phyloP scores from a whole-genome alignment of 495 filamentous ascomycete species.

The Gamarada debralockiae region DNA sequence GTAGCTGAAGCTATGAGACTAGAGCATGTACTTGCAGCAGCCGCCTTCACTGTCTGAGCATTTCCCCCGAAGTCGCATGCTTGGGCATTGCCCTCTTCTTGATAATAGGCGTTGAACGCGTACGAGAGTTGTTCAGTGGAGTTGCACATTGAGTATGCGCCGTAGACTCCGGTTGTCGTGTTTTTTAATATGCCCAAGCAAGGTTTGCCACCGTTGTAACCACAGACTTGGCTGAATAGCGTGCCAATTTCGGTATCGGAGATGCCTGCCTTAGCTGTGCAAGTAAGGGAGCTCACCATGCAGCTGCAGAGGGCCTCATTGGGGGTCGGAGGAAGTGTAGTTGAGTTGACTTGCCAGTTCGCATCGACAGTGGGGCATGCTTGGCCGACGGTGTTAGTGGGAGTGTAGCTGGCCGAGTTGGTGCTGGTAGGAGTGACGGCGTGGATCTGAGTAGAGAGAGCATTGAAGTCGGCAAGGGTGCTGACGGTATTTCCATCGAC shows the following conservation, averaged over 20 bases:
- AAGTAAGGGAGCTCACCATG: constrained; percentile 57
- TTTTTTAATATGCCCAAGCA: constrained; percentile 59
- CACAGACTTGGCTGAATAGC: constrained; percentile 61
- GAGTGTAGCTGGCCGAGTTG: constrained; percentile 57
- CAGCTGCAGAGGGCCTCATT: constrained; percentile 61
- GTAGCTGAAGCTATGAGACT: constrained; percentile 57
- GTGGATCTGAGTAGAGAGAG: constrained; percentile 58
- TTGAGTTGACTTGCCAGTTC: constrained; percentile 52
- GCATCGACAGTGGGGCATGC: constrained; percentile 55
- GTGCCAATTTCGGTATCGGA: constrained; percentile 38
- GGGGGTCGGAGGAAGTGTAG: constrained; percentile 62
- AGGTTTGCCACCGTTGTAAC: constrained; percentile 30
- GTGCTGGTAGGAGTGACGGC: constrained; percentile 52
- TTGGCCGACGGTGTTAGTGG: constrained; percentile 60
- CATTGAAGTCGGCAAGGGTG: constrained; percentile 56
- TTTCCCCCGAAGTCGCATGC: constrained; percentile 64
- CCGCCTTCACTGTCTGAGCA: constrained; percentile 32
- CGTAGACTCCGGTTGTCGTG: constrained; percentile 58
- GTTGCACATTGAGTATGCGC: constrained; percentile 71
- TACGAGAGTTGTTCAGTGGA: constrained; percentile 59
- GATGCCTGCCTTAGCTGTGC: constrained; percentile 46
- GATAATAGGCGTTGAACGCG: constrained; percentile 64
- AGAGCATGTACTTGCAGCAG: constrained; percentile 46
- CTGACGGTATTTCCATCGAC: constrained; percentile 45
- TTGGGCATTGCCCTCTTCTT: constrained; percentile 31